phyloP scores from a whole-genome alignment of 495 filamentous ascomycete genomes.

The Durotheca rogersii region DNA sequence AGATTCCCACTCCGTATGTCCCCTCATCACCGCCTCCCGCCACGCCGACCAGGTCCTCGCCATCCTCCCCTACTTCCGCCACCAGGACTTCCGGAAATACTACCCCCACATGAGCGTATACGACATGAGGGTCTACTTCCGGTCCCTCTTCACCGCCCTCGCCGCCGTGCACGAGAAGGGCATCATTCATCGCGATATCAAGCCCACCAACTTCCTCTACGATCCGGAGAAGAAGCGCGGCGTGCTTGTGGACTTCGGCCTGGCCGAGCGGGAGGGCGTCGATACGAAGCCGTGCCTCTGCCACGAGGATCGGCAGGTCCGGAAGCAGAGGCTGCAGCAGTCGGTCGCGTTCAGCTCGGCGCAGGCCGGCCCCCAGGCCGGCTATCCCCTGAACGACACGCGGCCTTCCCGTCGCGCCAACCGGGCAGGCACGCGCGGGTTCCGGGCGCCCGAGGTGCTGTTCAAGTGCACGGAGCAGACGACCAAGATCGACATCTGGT shows the following conservation, averaged over 20 bases:
- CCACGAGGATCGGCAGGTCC: constrained; percentile 49
- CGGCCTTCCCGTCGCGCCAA: constrained; percentile 89
- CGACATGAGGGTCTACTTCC: constrained; percentile 87
- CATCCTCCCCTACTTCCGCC: constrained; percentile 90
- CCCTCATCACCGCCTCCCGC: constrained; percentile 93
- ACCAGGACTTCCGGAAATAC: constrained; percentile 94
- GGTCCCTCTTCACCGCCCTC: constrained; percentile 82
- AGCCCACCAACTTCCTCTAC: constrained; percentile 99
- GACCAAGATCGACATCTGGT: constrained; percentile 97
- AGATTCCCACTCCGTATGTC: constrained; percentile 80
- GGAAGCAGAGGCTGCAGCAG: constrained; percentile 41
- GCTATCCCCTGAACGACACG: constrained; percentile 82
- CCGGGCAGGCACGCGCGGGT: constrained; percentile 92
- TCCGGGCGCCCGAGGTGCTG: constrained; percentile 92
- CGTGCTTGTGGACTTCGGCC: constrained; percentile 93
- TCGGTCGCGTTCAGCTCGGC: constrained; percentile 43
- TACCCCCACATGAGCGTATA: constrained; percentile 81
- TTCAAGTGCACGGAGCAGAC: constrained; percentile 97
- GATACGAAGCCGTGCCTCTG: constrained; percentile 76
- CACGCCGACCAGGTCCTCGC: constrained; percentile 93
- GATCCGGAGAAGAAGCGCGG: constrained; percentile 77
- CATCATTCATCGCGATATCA: constrained; percentile 96
- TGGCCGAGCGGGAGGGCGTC: constrained; percentile 79
- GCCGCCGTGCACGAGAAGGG: constrained; percentile 74
- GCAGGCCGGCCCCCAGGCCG: constrained; percentile 54